Evolutionary conservation across 768 basidiomycete genomes (phyloP).

Genomic region (Lactifluus volemus): DNA sequence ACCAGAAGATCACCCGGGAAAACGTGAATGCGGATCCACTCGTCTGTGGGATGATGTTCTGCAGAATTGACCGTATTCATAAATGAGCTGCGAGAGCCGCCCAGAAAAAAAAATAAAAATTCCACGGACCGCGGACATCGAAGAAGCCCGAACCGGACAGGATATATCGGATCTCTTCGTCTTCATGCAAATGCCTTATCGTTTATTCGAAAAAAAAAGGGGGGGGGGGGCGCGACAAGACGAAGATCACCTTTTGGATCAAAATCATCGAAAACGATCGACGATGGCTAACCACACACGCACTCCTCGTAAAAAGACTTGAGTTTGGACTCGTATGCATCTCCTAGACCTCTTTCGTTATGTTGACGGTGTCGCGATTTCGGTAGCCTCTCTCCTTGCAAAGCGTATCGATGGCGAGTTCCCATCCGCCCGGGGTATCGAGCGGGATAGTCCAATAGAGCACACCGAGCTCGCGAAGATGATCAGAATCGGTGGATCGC

Average conservation of each 20-base stretch:
- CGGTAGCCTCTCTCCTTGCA: conserved; percentile 69
- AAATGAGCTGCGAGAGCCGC: neutral
- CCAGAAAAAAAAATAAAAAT: neutral
- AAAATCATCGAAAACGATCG: neutral
- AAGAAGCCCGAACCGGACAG: conserved; percentile 86
- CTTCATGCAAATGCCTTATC: conserved; percentile 86
- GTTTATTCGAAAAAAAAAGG: too few species aligned
- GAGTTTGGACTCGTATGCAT: conserved; percentile 73
- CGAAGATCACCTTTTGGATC: neutral
- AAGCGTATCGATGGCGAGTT: conserved; percentile 48
- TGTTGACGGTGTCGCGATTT: conserved; percentile 73
- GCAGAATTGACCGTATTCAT: neutral
- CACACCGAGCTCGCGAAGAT: conserved; percentile 52
- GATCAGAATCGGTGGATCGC: conserved; percentile 40
- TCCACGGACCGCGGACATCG: conserved; percentile 68
- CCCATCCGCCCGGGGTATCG: conserved; percentile 37
- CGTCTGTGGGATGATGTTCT: conserved; percentile 56
- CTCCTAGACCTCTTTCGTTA: conserved; percentile 72
- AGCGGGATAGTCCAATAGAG: conserved; percentile 60
- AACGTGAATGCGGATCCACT: conserved; percentile 77
- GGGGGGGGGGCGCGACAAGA: too few species aligned
- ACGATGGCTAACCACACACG: neutral
- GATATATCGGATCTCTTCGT: conserved; percentile 91
- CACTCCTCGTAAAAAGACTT: conserved; percentile 81
- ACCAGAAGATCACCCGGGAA: conserved; percentile 77